Percentiles rank a stretch among this genome's conserved stretches.
Conservation (phyloP, 164 flowering plant genomes). For the Liriodendron chinense region DNA sequence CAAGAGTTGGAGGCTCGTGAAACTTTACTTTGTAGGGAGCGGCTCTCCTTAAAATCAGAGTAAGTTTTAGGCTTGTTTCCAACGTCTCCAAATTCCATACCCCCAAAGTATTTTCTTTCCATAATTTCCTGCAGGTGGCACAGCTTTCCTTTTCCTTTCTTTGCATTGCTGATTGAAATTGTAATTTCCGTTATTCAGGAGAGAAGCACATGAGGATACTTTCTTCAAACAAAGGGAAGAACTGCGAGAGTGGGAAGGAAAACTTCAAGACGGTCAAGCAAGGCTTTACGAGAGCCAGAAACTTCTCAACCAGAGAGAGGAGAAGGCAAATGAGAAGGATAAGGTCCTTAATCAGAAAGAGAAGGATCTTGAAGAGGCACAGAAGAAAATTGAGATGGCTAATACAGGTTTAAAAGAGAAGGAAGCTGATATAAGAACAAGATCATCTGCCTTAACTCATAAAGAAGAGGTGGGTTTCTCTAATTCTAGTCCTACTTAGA, state of each 20-base stretch:
- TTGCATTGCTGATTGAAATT: neutral
- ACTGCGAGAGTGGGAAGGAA: conserved; percentile 72
- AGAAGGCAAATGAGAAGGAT: conserved; percentile 59
- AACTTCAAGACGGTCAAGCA: conserved; percentile 67
- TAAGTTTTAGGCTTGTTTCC: conserved; percentile 27
- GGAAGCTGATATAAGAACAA: conserved; percentile 51
- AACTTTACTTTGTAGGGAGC: conserved; percentile 59
- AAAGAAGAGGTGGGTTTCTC: conserved; percentile 58
- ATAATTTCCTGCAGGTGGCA: neutral
- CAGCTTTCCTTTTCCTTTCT: neutral
- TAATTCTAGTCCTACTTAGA: neutral
- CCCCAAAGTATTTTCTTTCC: neutral
- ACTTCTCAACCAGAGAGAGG: conserved; percentile 61
- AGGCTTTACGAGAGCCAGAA: conserved; percentile 54
- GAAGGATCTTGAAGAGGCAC: conserved; percentile 50
- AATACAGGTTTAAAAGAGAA: conserved; percentile 37
- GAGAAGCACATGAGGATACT: conserved; percentile 58
- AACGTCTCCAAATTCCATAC: neutral
- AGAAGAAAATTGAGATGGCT: conserved; percentile 40
- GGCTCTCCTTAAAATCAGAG: conserved; percentile 66
- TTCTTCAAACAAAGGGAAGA: conserved; percentile 66
- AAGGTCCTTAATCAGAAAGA: conserved; percentile 45
- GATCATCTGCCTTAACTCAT: conserved; percentile 35
- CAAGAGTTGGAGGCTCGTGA: conserved; percentile 76
- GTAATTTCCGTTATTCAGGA: conserved; percentile 36